Conservation (phyloP, 2,329 filamentous ascomycete species). For the Tympanopsis confertula region DNA sequence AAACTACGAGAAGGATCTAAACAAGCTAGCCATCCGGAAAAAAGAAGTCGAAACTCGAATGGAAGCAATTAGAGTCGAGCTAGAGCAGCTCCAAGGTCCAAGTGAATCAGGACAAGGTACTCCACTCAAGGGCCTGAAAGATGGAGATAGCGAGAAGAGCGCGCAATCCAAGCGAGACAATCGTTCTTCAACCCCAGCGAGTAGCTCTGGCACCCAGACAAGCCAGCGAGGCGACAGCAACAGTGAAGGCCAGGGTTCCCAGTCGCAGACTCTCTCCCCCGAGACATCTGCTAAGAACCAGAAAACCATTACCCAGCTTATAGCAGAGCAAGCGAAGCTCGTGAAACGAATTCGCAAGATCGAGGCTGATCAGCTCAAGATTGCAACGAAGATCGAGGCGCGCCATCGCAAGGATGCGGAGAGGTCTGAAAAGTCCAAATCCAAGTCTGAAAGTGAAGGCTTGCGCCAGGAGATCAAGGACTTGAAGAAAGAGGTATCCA, state of each 20-base stretch:
- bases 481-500: slow-evolving; percentile 2
- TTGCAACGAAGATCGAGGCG: neutral
- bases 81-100: neutral
- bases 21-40: neutral
- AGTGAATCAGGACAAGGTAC: neutral
- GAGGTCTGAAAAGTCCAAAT: neutral
- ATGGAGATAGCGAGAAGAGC: neutral
- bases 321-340: neutral
- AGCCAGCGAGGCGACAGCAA: too few species aligned
- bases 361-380: neutral
- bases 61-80: neutral
- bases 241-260: too few species aligned
- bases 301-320: too few species aligned
- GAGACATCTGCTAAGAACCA: too few species aligned
- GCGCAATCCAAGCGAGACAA: neutral
- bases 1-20: slow-evolving; percentile 1
- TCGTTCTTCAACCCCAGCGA: too few species aligned
- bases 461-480: slow-evolving; percentile 11
- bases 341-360: neutral
- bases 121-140: too few species aligned
- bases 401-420: neutral
- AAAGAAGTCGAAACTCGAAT: slow-evolving; percentile 1
- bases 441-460: slow-evolving; percentile 8
- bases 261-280: too few species aligned
- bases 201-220: too few species aligned